Evolutionary conservation across 2,329 filamentous ascomycete species (phyloP).

Genomic region (Ophiostoma piceae): DNA sequence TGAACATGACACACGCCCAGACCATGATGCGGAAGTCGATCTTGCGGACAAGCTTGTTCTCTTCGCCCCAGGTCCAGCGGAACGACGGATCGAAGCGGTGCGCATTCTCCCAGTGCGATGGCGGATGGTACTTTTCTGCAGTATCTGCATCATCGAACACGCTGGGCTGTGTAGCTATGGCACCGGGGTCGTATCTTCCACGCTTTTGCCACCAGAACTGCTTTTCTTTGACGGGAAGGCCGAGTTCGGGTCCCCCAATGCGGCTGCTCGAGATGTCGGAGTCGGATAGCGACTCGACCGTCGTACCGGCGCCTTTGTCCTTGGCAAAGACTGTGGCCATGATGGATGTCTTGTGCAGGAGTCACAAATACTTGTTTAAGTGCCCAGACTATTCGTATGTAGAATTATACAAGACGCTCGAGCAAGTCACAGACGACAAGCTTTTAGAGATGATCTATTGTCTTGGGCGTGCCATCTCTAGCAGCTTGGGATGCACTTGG

Average conservation of each 20-base stretch:
- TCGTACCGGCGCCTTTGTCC: not conserved
- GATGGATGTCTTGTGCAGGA: not conserved
- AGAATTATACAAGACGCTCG: not conserved
- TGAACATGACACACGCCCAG: constrained; percentile 47
- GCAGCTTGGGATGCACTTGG: not conserved
- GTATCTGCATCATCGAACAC: not conserved
- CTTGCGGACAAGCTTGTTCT: constrained; percentile 41
- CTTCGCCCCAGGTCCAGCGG: constrained; percentile 41
- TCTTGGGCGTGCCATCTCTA: not conserved
- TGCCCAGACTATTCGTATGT: not conserved
- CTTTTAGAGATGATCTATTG: not conserved
- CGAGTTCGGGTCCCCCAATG: not conserved
- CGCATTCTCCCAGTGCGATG: constrained; percentile 29
- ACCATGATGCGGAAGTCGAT: constrained; percentile 42
- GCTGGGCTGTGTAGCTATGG: not conserved
- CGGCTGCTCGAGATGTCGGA: not conserved
- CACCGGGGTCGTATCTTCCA: not conserved
- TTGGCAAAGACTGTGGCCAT: constrained; percentile 6
- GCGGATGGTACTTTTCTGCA: not conserved
- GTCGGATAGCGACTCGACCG: not conserved
- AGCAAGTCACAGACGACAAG: not conserved
- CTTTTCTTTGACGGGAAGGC: not conserved
- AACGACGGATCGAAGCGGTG: constrained; percentile 46
- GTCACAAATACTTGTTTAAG: not conserved
- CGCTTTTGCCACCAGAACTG: constrained; percentile 7